These are phyloP conservation scores for Fagopyrum homotropicum DNA, from an alignment of 148 eudicot species.

Conservation along the genomic window DNA sequence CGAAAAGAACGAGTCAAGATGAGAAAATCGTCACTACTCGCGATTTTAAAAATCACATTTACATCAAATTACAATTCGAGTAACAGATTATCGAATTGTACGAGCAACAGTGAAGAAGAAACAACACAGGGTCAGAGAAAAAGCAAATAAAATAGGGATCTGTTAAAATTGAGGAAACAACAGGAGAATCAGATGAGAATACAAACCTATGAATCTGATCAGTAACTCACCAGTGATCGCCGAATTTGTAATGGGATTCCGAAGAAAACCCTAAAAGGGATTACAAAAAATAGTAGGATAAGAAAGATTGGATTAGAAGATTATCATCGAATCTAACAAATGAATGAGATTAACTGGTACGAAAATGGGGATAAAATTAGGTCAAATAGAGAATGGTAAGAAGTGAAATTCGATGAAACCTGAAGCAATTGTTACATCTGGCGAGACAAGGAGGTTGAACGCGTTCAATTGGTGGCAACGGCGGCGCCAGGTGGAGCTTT, in stretches of 20 bases:
- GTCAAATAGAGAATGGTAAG: not conserved
- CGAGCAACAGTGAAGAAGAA: not conserved
- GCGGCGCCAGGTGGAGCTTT: not conserved
- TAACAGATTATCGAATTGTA: not conserved
- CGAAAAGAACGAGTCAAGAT: not conserved
- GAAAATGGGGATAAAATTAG: not conserved
- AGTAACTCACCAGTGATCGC: not conserved
- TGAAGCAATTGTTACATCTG: not conserved
- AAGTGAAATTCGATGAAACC: not conserved
- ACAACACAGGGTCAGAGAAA: not conserved
- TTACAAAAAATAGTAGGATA: too few species aligned
- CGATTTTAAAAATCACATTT: not conserved
- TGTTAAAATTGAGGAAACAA: not conserved
- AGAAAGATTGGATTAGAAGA: not conserved
- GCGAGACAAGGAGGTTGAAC: not conserved
- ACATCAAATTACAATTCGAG: not conserved
- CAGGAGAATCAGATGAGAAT: not conserved
- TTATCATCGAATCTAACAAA: not conserved
- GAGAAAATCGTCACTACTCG: not conserved
- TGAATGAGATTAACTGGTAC: not conserved
- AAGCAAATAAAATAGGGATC: not conserved
- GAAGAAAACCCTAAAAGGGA: not conserved
- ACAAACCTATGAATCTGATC: slow-evolving; percentile 3
- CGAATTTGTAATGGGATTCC: not conserved
- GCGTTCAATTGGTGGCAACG: slow-evolving; percentile 1